Evolutionary conservation across 148 eudicot species (phyloP).

Genomic region (Spergularia marina): DNA sequence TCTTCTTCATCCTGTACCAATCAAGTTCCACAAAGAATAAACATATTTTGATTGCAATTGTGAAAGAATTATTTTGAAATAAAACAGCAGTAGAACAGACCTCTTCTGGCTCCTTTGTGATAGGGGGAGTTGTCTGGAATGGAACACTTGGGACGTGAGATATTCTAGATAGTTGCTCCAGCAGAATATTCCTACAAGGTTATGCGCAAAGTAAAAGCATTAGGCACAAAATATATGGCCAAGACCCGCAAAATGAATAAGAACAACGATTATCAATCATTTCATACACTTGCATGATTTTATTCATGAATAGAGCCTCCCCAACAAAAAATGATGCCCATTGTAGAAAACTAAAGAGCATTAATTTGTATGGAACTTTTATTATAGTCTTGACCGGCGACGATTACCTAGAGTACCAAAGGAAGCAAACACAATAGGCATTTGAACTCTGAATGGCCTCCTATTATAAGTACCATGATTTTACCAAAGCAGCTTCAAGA

Average conservation of each 20-base stretch:
- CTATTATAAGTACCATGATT: background rate
- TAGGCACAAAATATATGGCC: constrained; percentile 7
- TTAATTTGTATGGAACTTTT: background rate
- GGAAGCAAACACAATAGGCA: background rate
- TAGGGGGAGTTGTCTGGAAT: constrained; percentile 61
- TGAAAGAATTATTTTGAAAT: background rate
- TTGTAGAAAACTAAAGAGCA: background rate
- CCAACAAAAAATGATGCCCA: constrained; percentile 7
- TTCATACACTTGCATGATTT: background rate
- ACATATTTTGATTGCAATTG: background rate
- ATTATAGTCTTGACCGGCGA: background rate
- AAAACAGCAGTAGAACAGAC: constrained; percentile 28
- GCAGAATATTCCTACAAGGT: constrained; percentile 59
- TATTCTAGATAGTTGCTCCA: constrained; percentile 72
- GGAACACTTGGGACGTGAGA: constrained; percentile 77
- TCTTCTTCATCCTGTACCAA: constrained; percentile 48
- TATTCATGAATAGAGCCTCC: background rate
- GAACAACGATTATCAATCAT: background rate
- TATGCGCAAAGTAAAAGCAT: background rate
- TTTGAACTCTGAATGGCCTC: background rate
- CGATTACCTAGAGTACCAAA: background rate
- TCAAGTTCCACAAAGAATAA: constrained; percentile 10
- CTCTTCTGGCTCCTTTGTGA: constrained; percentile 64
- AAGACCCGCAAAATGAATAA: background rate
- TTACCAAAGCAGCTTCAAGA: background rate